phyloP scores from a whole-genome alignment of 345 rosid species.

The Eutrema japonicum region DNA sequence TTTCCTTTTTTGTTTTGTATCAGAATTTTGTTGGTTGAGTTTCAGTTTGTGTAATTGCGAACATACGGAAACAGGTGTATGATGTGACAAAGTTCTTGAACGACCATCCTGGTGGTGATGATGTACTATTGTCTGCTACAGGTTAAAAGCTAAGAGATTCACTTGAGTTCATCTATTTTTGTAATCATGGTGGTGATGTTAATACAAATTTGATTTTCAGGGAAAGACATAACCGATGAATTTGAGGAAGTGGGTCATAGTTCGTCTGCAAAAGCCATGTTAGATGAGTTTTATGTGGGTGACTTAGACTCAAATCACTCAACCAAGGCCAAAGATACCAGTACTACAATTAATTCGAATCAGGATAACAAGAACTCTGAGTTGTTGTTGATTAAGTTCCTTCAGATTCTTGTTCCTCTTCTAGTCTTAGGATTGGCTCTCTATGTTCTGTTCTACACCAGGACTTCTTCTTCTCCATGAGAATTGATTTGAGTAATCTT shows the following conservation, averaged over 20 bases:
- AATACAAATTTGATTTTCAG: too few species aligned
- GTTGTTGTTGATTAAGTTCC: neutral
- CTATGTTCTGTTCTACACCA: neutral
- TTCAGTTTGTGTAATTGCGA: neutral
- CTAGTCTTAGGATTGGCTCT: slow-evolving; percentile 6
- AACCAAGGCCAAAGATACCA: neutral
- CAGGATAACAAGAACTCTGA: neutral
- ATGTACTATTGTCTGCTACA: slow-evolving; percentile 9
- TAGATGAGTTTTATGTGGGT: neutral
- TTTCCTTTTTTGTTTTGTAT: neutral
- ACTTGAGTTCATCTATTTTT: neutral
- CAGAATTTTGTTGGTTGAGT: neutral
- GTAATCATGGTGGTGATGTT: neutral
- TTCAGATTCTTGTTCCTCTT: slow-evolving; percentile 4
- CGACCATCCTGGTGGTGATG: slow-evolving; percentile 16
- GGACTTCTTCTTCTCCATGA: neutral
- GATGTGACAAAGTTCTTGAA: neutral
- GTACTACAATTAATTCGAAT: neutral
- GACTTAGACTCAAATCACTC: neutral
- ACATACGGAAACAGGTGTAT: neutral
- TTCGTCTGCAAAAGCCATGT: neutral
- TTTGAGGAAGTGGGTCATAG: slow-evolving; percentile 9
- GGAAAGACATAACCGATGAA: too few species aligned
- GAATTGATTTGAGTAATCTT: neutral
- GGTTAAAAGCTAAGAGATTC: neutral